Conservation (phyloP, 495 filamentous ascomycete species). For the Penicillium subrubescens region DNA sequence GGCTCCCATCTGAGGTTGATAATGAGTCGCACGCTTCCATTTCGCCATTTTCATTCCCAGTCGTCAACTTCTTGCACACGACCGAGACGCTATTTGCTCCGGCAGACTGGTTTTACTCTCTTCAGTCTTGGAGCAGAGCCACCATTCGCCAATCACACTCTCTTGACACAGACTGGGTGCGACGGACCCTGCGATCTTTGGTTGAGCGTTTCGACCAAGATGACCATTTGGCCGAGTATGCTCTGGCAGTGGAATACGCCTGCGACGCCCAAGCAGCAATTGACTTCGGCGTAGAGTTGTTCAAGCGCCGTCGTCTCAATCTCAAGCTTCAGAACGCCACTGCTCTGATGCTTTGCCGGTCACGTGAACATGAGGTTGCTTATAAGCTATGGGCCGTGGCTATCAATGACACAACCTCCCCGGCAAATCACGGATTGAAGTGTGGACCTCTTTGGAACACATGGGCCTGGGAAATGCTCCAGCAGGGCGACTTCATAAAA, state of each 20-base stretch:
- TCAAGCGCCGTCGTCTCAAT: slow-evolving; percentile 68
- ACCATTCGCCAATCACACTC: slow-evolving; percentile 15
- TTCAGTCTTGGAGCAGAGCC: slow-evolving; percentile 35
- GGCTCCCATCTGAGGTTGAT: slow-evolving; percentile 21
- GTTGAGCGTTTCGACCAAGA: slow-evolving; percentile 40
- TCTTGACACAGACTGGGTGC: slow-evolving; percentile 50
- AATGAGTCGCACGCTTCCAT: slow-evolving; percentile 13
- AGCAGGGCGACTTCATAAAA: slow-evolving; percentile 42
- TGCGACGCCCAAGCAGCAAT: slow-evolving; percentile 58
- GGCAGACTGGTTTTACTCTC: slow-evolving; percentile 45
- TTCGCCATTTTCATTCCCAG: slow-evolving; percentile 27
- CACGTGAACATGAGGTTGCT: slow-evolving; percentile 55
- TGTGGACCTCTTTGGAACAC: slow-evolving; percentile 64
- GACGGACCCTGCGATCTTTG: slow-evolving; percentile 57
- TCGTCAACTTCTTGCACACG: slow-evolving; percentile 38
- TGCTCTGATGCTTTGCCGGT: slow-evolving; percentile 68
- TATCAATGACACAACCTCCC: slow-evolving; percentile 55
- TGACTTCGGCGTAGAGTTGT: slow-evolving; percentile 69
- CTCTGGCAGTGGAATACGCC: slow-evolving; percentile 67
- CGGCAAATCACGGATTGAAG: slow-evolving; percentile 39
- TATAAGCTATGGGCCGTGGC: slow-evolving; percentile 67
- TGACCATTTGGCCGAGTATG: slow-evolving; percentile 67
- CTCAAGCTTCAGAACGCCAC: slow-evolving; percentile 77
- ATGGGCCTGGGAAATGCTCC: slow-evolving; percentile 72
- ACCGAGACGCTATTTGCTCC: slow-evolving; percentile 44